Base-by-base conservation (phyloP, 768 basidiomycete species). In the Mrakia gelida region DNA sequence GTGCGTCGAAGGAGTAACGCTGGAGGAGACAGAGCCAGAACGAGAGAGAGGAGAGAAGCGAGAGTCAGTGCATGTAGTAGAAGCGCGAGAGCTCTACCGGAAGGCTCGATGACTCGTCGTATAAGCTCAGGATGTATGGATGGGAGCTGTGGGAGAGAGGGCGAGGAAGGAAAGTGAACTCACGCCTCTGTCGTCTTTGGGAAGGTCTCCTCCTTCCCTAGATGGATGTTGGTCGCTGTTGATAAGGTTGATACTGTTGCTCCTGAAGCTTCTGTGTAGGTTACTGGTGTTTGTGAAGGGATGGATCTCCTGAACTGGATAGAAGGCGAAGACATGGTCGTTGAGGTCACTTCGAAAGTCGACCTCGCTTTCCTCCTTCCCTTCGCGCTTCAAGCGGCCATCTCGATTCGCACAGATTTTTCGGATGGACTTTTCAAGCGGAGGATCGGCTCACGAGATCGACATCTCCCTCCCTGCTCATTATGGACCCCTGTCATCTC, bases 281-380 rank as follows among this genome's bases (percentile, higher is more conserved):
- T 71, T 32, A 77, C 62, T 43, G 76, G 76, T 30, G 71, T 63
- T 38, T 62, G 32, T 5, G 76, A 52, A n/a, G 41, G 70, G 67
- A 77, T 68, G 30, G 76, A 68, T 54, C 62, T 54, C 34, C 76
- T 54, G 70, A 77, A 65, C 18, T 62, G 70, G 62, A 77, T 34
- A 13, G 70, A 34, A 30, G 76, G 76, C 1, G 76, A 71, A 21
- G 75, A 67, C 65, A 75, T 75, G 75, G 65, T 18, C 56, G 45
- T 23, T 52, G 32, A 59, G 73, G 26, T 41, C 10, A 43, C 23
- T 23, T 70, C 34, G 34, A 41, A 18, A 18, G 8, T 38, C 32
- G 34, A 41, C 67, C 38, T 21, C 34, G 26, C 59, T 28, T 59
- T 28, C 56, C 59, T 59, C 59, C 59, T 28, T 59, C 59, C 23